A percentile compares a stretch with the other conserved stretches of the same genome.
phyloP scores from a whole-genome alignment of 2,329 filamentous ascomycete species.

The Scolecobasidium constrictum region DNA sequence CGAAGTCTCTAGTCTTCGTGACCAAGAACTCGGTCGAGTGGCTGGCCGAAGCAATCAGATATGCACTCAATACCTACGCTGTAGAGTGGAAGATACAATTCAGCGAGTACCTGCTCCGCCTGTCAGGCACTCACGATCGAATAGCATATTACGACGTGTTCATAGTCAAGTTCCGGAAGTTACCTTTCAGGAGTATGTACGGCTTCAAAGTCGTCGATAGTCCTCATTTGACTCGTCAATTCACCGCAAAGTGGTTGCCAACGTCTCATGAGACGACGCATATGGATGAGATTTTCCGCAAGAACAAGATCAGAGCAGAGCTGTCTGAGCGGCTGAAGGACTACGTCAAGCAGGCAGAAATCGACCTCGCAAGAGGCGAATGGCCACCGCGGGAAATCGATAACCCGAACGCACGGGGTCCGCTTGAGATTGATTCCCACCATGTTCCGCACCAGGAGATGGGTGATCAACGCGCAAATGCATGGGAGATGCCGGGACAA shows the following conservation, averaged over 20 bases:
- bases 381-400: conserved; percentile 6
- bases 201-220: conserved; percentile 8
- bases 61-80: conserved; percentile 15
- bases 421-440: conserved; percentile 1
- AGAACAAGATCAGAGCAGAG: conserved; percentile 3
- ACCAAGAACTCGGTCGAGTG: conserved; percentile 18
- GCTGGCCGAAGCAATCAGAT: conserved; percentile 18
- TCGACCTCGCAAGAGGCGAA: conserved; percentile 1
- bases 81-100: conserved; percentile 17
- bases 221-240: conserved; percentile 3
- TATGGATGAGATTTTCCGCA: not conserved
- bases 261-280: not conserved
- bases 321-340: conserved; percentile 5
- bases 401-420: not conserved
- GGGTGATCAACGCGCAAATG: not conserved
- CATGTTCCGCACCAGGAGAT: not conserved
- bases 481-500: not conserved
- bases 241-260: not conserved
- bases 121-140: conserved; percentile 16
- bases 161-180: conserved; percentile 10
- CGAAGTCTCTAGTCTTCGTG: conserved; percentile 18
- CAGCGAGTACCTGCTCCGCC: conserved; percentile 15
- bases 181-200: conserved; percentile 5
- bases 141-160: conserved; percentile 12
- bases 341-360: conserved; percentile 7